A percentile compares a stretch with the other conserved stretches of the same genome.
Evolutionary conservation across 306 rosid genomes (phyloP).

Genomic region (Pyrus pyrifolia): DNA sequence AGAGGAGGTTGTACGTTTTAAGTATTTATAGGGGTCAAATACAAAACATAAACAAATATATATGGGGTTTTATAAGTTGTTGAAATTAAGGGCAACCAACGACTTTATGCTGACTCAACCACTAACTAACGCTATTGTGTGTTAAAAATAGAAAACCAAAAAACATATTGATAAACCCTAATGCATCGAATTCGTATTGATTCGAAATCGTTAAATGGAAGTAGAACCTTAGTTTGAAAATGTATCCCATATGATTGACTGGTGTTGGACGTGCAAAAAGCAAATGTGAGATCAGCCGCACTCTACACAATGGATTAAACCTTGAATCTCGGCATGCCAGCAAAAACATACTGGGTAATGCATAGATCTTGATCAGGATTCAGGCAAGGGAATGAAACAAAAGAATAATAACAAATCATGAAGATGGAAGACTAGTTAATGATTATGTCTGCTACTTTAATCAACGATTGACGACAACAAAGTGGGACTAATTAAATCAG

Average conservation of each 20-base stretch:
- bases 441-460: slow-evolving; percentile 17
- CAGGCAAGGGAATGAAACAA: neutral
- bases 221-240: neutral
- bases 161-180: no score
- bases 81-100: no score
- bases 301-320: neutral
- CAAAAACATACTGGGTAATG: neutral
- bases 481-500: neutral
- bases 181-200: neutral
- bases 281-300: neutral
- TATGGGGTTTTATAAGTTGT: no score
- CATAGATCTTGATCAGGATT: neutral
- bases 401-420: neutral
- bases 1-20: no score
- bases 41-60: no score
- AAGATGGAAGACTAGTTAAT: slow-evolving; percentile 4
- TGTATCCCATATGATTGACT: neutral
- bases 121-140: no score
- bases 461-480: neutral
- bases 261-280: neutral
- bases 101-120: fast-evolving
- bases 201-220: neutral
- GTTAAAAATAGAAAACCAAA: no score
- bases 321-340: neutral
- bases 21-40: no score